A percentile compares a stretch with the other conserved stretches of the same genome.
Evolutionary conservation across 176 grass and related monocot species (phyloP).

Genomic region (Rhynchospora pubera): DNA sequence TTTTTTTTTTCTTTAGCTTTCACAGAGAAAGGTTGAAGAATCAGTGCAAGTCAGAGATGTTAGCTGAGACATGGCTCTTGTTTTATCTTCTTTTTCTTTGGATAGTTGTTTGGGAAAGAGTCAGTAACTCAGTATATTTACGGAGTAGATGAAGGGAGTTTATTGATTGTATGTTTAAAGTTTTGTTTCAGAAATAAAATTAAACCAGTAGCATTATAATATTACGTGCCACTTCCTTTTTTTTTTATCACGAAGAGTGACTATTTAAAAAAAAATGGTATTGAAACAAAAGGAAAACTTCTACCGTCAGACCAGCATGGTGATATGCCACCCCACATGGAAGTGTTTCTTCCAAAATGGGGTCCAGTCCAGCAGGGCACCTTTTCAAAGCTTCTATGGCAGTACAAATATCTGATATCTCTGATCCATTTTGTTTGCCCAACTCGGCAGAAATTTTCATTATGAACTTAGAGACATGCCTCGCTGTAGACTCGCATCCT

Average conservation of each 20-base stretch:
- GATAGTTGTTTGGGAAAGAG: not conserved
- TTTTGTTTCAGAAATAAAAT: not conserved
- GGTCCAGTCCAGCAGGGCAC: conserved; percentile 77
- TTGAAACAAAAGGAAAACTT: not conserved
- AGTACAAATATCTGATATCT: conserved; percentile 55
- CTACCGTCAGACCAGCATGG: conserved; percentile 96
- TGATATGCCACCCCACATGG: conserved; percentile 92
- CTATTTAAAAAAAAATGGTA: not conserved
- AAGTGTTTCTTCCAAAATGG: conserved; percentile 81
- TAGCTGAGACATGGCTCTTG: not conserved
- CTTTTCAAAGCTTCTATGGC: conserved; percentile 81
- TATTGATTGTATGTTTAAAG: not conserved
- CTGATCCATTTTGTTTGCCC: conserved; percentile 32
- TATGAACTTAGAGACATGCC: conserved; percentile 74
- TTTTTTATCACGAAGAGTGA: not conserved
- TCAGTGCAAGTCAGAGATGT: not conserved
- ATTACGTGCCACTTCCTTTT: not conserved
- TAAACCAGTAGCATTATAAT: not conserved
- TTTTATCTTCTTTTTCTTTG: not conserved
- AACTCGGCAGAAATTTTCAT: conserved; percentile 38
- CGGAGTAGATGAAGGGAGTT: not conserved
- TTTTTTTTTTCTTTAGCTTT: not conserved
- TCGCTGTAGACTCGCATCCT: conserved; percentile 94
- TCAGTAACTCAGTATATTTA: not conserved
- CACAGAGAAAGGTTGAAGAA: not conserved